Conservation (phyloP, 768 basidiomycete genomes). For the Suillus occidentalis region DNA sequence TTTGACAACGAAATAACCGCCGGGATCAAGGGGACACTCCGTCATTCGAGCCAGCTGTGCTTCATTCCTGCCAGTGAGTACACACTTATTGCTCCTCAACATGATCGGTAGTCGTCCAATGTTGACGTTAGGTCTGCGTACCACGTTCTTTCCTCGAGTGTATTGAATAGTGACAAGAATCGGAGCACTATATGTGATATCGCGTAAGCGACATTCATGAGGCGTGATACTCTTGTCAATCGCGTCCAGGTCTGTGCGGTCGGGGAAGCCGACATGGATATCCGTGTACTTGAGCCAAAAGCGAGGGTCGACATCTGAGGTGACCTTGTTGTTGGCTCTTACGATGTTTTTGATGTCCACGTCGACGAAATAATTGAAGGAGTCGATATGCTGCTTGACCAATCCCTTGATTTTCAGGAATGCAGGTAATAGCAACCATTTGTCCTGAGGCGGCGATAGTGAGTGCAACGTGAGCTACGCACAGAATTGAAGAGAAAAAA, state of each 20-base stretch:
- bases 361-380: conserved; percentile 98
- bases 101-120: conserved; percentile 95
- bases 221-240: conserved; percentile 87
- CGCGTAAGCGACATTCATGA: conserved; percentile 94
- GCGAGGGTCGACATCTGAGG: conserved; percentile 93
- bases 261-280: conserved; percentile 90
- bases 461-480: conserved; percentile 6
- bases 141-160: conserved; percentile 86
- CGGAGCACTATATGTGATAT: conserved; percentile 91
- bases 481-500: conserved; percentile 9
- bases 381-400: conserved; percentile 98
- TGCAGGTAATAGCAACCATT: conserved; percentile 96
- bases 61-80: conserved; percentile 74
- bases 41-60: conserved; percentile 89
- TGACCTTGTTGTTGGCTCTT: conserved; percentile 89
- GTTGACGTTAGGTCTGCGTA: conserved; percentile 77
- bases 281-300: conserved; percentile 98
- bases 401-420: conserved; percentile 97
- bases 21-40: conserved; percentile 97
- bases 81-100: conserved; percentile 94
- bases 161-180: conserved; percentile 95
- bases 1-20: conserved; percentile 99
- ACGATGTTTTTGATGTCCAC: conserved; percentile 97
- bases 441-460: conserved; percentile 61
- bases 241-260: conserved; percentile 79